Evolutionary conservation across 129 eudicot genomes (phyloP), one percentile per base, ranked within the genome.

Genomic region (Oenanthe sinensis): DNA sequence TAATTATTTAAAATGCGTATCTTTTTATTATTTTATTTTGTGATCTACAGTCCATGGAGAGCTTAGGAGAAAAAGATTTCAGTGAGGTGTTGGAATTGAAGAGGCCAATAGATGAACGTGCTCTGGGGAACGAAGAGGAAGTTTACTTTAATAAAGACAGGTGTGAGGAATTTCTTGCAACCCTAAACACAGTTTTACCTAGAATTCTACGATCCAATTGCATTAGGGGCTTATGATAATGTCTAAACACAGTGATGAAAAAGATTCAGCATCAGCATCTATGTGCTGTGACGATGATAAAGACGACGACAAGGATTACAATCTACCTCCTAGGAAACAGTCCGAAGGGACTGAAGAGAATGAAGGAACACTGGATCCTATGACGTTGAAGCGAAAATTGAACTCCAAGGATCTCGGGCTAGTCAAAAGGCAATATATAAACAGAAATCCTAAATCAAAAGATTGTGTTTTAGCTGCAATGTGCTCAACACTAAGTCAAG

Each of bases 51-150:
- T 84, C 84, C 60, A 81, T 95, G 77, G 98, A 95, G 89, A 91
- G 79, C 76, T 81, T 86, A 9, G 94, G 89, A 83, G 86, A 79
- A 46, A 90, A 84, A 67, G 80, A 71, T 79, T 81, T 80, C 50
- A 78, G 80, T 13, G 42, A 75, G 76, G 68, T 80, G 74, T 72
- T 82, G 71, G 92, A 88, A 52, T 60, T 91, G 37, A 88, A 96
- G 84, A 90, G 91, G 81, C 91, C 91, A 75, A 79, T 83, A 54
- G 97, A 91, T 81, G 98, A 88, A 60, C 96, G 98, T 55, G 97
- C 94, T 62, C 79, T 88, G 74, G 98, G 91, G 82, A 95, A 95
- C 77, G 98, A 95, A 83, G 98, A 95, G 87, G 98, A 94, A 82
- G 97, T 90, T 69, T 95, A 95, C 82, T 91, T 95, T 83, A 95